Conservation (phyloP, 2,329 filamentous ascomycete species). For the Pleomassaria siparia region DNA sequence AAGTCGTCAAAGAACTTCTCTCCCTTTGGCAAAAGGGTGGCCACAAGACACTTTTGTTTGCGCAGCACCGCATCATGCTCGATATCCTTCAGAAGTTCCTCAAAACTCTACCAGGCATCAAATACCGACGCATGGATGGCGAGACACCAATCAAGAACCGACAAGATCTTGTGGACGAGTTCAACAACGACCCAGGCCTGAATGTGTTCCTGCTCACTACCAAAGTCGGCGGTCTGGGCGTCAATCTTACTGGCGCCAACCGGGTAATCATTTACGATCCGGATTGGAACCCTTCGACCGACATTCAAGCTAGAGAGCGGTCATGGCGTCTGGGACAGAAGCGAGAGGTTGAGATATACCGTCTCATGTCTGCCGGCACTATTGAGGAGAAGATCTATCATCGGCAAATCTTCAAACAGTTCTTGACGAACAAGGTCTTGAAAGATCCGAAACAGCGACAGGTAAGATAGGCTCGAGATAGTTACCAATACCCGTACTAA, state of each 20-base stretch:
- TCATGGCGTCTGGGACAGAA: constrained; percentile 97
- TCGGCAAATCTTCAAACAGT: constrained; percentile 97
- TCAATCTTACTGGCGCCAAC: constrained; percentile 92
- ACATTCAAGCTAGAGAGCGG: constrained; percentile 90
- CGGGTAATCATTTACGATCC: constrained; percentile 98
- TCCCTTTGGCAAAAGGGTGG: constrained; percentile 89
- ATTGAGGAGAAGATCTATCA: constrained; percentile 99
- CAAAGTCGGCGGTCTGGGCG: constrained; percentile 89
- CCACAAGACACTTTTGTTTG: constrained; percentile 91
- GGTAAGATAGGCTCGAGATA: neutral
- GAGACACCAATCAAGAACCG: constrained; percentile 83
- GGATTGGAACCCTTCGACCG: constrained; percentile 97
- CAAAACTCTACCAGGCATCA: constrained; percentile 65
- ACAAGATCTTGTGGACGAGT: constrained; percentile 88
- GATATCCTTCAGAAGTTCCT: constrained; percentile 89
- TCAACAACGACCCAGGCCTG: constrained; percentile 78
- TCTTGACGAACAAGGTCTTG: constrained; percentile 93
- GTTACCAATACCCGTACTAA: neutral
- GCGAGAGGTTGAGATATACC: constrained; percentile 91
- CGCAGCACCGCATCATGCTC: constrained; percentile 92
- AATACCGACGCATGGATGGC: constrained; percentile 90
- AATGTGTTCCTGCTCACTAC: constrained; percentile 94
- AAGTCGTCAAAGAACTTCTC: constrained; percentile 84
- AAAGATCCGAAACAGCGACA: constrained; percentile 88
- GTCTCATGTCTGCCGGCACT: constrained; percentile 95